These are phyloP conservation scores for Lachancea quebecensis DNA, from an alignment of 805 yeast species.

Conservation along the genomic window DNA sequence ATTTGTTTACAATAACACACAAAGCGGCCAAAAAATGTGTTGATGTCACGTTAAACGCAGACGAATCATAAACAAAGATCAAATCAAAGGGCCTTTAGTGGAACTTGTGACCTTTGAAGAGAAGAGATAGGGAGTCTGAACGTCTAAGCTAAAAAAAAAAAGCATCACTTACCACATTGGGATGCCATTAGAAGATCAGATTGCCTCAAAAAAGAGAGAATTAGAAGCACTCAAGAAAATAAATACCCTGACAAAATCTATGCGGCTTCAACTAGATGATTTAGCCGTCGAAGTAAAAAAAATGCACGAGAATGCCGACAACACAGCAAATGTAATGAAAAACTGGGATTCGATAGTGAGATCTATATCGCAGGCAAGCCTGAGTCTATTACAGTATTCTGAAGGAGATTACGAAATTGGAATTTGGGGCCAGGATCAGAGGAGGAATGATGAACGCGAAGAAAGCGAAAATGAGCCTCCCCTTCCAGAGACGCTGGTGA, in stretches of 20 bases:
- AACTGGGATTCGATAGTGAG: slow-evolving; percentile 30
- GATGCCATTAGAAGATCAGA: slow-evolving; percentile 14
- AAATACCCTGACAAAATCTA: slow-evolving; percentile 20
- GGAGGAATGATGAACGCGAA: slow-evolving; percentile 19
- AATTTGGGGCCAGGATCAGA: slow-evolving; percentile 13
- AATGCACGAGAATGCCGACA: slow-evolving; percentile 23
- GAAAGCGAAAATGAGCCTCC: slow-evolving; percentile 34
- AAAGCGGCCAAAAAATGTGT: slow-evolving; percentile 1
- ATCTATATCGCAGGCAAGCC: slow-evolving; percentile 29
- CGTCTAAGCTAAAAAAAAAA: not conserved
- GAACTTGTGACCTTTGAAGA: not conserved
- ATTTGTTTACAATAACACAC: not conserved
- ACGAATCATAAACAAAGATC: not conserved
- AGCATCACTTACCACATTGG: too few species aligned
- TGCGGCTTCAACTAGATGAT: slow-evolving; percentile 24
- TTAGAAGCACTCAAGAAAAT: slow-evolving; percentile 24
- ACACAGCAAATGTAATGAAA: slow-evolving; percentile 22
- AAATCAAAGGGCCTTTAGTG: not conserved
- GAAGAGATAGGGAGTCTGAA: not conserved
- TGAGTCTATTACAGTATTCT: slow-evolving; percentile 26
- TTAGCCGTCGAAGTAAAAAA: slow-evolving; percentile 21
- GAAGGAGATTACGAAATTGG: slow-evolving; percentile 31
- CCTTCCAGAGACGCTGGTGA: slow-evolving; percentile 58
- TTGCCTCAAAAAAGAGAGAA: slow-evolving; percentile 20
- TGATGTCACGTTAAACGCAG: slow-evolving; percentile 2